A percentile compares a stretch with the other conserved stretches of the same genome.
phyloP scores from a whole-genome alignment of 768 basidiomycete species.

The Termitomyces heimii region DNA sequence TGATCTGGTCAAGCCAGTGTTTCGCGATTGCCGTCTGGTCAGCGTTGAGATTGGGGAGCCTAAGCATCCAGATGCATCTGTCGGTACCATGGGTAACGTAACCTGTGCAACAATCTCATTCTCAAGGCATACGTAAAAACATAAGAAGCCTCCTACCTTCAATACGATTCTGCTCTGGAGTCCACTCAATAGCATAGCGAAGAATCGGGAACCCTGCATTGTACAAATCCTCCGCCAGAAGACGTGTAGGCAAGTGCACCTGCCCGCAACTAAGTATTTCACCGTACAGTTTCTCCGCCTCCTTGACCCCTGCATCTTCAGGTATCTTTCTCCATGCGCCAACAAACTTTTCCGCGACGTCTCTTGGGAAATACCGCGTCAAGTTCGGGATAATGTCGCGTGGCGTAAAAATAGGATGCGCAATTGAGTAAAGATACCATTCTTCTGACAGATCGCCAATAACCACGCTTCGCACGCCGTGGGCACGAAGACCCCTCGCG shows the following conservation, averaged over 20 bases:
- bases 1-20: constrained; percentile 49
- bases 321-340: constrained; percentile 35
- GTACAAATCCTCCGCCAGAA: constrained; percentile 57
- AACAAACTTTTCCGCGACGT: constrained; percentile 41
- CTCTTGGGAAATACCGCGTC: constrained; percentile 50
- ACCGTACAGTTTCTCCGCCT: constrained; percentile 44
- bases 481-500: constrained; percentile 43
- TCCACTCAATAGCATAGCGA: constrained; percentile 67
- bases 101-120: constrained; percentile 27
- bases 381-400: constrained; percentile 54
- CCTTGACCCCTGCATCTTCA: constrained; percentile 34
- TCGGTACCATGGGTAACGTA: constrained; percentile 72
- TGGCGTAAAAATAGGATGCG: constrained; percentile 47
- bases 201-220: constrained; percentile 54
- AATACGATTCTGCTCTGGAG: constrained; percentile 51
- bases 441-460: constrained; percentile 71
- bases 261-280: constrained; percentile 56
- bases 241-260: constrained; percentile 61
- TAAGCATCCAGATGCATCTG: constrained; percentile 55
- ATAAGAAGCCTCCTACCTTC: constrained; percentile 33
- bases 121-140: not conserved
- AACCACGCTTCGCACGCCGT: constrained; percentile 55
- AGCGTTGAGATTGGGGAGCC: constrained; percentile 38
- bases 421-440: constrained; percentile 74
- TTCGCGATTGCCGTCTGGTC: constrained; percentile 44